These are phyloP conservation scores for Colletotrichum australisinense DNA, from an alignment of 2,329 filamentous ascomycete genomes.

Conservation along the genomic window DNA sequence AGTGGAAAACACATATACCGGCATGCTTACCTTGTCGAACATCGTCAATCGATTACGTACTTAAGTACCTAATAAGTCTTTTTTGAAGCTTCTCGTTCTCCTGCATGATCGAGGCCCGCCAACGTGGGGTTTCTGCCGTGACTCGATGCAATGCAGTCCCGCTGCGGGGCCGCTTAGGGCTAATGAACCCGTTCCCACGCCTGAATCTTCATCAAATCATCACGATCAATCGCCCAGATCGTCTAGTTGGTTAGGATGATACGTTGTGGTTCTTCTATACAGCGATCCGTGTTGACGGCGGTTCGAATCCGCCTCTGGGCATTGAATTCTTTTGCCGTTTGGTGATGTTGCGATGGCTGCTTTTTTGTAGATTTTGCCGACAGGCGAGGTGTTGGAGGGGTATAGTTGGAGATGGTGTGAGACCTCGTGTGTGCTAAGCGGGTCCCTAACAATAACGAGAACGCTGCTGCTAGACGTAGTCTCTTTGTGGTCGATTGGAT, in stretches of 20 bases:
- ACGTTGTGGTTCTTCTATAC: constrained; percentile 35
- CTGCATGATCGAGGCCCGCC: background rate
- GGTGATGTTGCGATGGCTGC: background rate
- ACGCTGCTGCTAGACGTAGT: no score
- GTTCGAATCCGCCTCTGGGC: constrained; percentile 36
- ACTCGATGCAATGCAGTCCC: background rate
- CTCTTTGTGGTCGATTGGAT: no score
- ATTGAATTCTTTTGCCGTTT: background rate
- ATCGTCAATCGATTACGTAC: background rate
- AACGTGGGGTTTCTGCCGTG: background rate
- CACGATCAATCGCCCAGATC: constrained; percentile 28
- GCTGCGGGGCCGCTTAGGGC: constrained; percentile 20
- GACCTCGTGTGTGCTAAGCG: background rate
- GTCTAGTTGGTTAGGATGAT: constrained; percentile 37
- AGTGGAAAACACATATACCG: background rate
- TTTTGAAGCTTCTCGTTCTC: background rate
- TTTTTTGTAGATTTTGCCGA: background rate
- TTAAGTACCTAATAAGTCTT: background rate
- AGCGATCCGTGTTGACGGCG: constrained; percentile 35
- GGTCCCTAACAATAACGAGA: no score
- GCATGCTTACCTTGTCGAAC: background rate
- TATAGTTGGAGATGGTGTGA: background rate
- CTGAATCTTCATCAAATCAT: fast-evolving
- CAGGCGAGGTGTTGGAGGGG: background rate
- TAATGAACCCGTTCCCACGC: background rate